A percentile compares a stretch with the other conserved stretches of the same genome.
Conservation (phyloP, 192 early-diverging fungal genomes). For the Coemansia asiatica region DNA sequence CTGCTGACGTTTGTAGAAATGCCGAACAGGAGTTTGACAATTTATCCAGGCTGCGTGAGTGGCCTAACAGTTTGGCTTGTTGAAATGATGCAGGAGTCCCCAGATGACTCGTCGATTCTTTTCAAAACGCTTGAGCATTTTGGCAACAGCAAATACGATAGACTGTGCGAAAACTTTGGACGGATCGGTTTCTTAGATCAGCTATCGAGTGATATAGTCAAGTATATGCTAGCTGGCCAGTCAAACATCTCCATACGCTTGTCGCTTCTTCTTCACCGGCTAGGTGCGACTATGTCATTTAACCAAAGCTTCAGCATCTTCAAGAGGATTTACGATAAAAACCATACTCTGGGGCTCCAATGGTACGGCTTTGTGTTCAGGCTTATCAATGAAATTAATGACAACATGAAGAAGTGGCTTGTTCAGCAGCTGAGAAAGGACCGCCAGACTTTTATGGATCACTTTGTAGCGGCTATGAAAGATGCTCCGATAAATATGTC, state of each 20-base stretch:
- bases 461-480: neutral
- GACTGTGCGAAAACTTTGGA: neutral
- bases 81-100: neutral
- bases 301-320: neutral
- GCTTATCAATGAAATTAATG: neutral
- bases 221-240: neutral
- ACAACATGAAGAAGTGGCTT: neutral
- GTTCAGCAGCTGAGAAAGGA: neutral
- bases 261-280: neutral
- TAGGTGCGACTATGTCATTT: neutral
- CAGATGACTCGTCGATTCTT: neutral
- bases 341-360: neutral
- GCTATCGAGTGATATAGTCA: neutral
- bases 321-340: neutral
- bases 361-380: neutral
- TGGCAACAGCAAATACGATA: neutral
- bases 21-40: neutral
- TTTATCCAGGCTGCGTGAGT: neutral
- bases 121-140: neutral
- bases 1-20: constrained; percentile 22
- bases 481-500: neutral
- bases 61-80: neutral
- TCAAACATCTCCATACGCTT: too few species aligned
- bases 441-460: constrained; percentile 4
- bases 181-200: neutral